Percentiles rank a stretch among this genome's conserved stretches.
Conservation (phyloP, 73 alveolate species). For the Symbiodinium natans region DNA sequence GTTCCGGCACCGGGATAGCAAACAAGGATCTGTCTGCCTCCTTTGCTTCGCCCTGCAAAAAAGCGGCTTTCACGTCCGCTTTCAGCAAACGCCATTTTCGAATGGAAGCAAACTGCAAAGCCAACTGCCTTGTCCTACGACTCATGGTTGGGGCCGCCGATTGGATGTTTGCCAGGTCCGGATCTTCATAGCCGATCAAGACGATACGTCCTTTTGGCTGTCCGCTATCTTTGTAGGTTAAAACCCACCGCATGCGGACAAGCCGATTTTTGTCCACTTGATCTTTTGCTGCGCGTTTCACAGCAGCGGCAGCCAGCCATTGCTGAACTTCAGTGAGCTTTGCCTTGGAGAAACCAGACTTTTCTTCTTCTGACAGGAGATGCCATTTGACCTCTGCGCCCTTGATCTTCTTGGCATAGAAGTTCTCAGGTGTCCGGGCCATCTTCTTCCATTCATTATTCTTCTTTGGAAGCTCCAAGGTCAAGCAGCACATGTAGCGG, state of each 20-base stretch:
- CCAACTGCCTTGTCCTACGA: not conserved
- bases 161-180: not conserved
- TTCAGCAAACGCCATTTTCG: not conserved
- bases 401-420: conserved; percentile 3
- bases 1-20: not conserved
- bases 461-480: not conserved
- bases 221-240: not conserved
- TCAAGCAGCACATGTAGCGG: not conserved
- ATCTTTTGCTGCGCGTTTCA: not conserved
- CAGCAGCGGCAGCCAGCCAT: not conserved
- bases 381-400: conserved; percentile 33
- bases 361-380: not conserved
- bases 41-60: not conserved
- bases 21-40: not conserved
- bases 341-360: not conserved
- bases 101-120: not conserved
- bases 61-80: conserved; percentile 38
- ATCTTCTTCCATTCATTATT: not conserved
- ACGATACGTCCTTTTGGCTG: conserved; percentile 14
- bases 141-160: conserved; percentile 5
- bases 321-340: not conserved
- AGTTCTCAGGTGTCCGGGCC: not conserved
- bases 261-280: not conserved
- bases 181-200: conserved; percentile 10
- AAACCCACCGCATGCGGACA: not conserved